Conservation (phyloP, 371 early-diverging fungal species). For the Nematocida parisii region DNA sequence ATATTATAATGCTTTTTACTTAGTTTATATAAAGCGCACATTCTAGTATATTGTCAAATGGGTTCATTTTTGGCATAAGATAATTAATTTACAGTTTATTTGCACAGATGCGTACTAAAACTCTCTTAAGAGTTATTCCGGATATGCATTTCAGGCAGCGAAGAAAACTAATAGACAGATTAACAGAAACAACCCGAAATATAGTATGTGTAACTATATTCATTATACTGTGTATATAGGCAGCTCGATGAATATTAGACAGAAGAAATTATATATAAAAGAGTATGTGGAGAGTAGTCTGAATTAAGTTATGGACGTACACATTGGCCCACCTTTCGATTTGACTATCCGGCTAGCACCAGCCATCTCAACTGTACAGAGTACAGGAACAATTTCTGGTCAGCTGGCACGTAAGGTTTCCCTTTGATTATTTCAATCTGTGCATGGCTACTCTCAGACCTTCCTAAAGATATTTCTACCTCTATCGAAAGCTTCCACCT, state of each 20-base stretch:
- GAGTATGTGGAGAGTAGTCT: slow-evolving; percentile 60
- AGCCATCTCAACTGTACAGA: slow-evolving; percentile 57
- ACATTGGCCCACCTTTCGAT: slow-evolving; percentile 57
- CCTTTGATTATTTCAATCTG: slow-evolving; percentile 47
- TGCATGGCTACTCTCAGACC: slow-evolving; percentile 59
- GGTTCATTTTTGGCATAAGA: neutral
- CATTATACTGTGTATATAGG: too few relatives aligned
- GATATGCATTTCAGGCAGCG: too few relatives aligned
- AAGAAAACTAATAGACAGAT: too few relatives aligned
- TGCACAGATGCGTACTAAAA: too few relatives aligned
- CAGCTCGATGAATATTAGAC: too few relatives aligned
- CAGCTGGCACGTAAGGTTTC: slow-evolving; percentile 57
- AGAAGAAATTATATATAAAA: slow-evolving; percentile 5
- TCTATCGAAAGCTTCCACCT: slow-evolving; percentile 61
- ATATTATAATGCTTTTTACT: too few relatives aligned
- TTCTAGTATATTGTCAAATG: too few relatives aligned
- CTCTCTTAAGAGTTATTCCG: too few relatives aligned
- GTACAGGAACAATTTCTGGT: slow-evolving; percentile 47
- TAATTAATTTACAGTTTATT: neutral
- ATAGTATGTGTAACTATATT: too few relatives aligned
- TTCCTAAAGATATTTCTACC: slow-evolving; percentile 55
- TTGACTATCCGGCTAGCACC: slow-evolving; percentile 61
- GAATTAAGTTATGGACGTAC: slow-evolving; percentile 58
- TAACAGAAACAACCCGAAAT: too few relatives aligned
- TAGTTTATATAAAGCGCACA: too few relatives aligned